Base-by-base conservation (phyloP, 2,329 filamentous ascomycete genomes). In the Penicillium nordicum region DNA sequence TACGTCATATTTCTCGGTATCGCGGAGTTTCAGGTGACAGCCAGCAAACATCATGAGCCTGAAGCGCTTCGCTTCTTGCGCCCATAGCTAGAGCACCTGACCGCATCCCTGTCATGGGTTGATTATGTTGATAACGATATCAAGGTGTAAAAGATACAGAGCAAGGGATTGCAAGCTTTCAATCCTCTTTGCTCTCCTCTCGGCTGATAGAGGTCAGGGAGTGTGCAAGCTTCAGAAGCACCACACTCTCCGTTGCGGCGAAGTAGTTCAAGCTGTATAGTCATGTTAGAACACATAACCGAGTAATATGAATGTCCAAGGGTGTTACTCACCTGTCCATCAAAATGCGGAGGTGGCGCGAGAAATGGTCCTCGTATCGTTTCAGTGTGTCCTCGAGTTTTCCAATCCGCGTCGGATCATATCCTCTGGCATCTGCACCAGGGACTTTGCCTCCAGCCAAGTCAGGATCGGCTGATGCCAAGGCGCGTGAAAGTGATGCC, bases 221-320 rank as follows among this genome's bases (percentile, higher is more conserved):
- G 58, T 77, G 75, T 11, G 75, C 75, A 16, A 99, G 79, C 63
- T 92, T 93, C 60, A 97, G 78, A 62, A 99, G 81, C 18, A 96
- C 94, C 3, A 97, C 93, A 38, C 94, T 97, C 78, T 99, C 94
- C 0, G 94, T 97, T 0, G 94, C 94, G 3, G 94, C 94, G 67
- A 97, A 95, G 74, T 97, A 96, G 67, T 99, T 97, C 60, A 99
- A 59, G 58, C 75, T 77, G 49, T 1, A 48, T 23, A 4, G 7
- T 48, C 38, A 5, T 4, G 57, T 58, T 38, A 53, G 60, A 53
- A 29, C 41, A 25, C 14, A 23, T 45, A 12, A 12, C 5, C 1
- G 7, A 34, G 5, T 18, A 11, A 5, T 25, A 14, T 16, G 8
- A 9, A 43, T 37, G 5, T 5, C 4, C 16, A 30, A 41, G 10